Base-by-base conservation (phyloP, 176 grass and related monocot genomes). In the Oryza australiensis region DNA sequence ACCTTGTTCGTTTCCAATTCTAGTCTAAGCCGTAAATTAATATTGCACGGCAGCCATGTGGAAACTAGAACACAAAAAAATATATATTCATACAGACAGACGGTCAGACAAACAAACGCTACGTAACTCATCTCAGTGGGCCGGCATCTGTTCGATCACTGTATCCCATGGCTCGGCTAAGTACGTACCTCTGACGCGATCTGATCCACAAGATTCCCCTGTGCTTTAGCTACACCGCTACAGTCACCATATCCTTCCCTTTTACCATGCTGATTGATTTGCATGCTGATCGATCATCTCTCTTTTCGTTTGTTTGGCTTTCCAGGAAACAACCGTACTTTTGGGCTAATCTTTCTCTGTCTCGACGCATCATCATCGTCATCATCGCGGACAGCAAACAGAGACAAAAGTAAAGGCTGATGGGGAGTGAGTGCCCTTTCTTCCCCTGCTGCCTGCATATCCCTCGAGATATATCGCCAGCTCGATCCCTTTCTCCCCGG, bases 391-490 rank as follows among this genome's bases (percentile, higher is more conserved):
- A 46, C 45, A 35, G 2, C 34, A 59, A 51, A 79, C 46, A 43
- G 45, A 62, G 78, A 82, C 78, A 82, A 89, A 89, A 89, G 66
- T 45, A 16, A 72, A 81, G 27, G 57, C 57, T 73, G 73, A 75
- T 62, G 30, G 43, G 53, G 27, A 33, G 30, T 24, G 55, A n/a
- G n/a, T 24, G 55, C 12, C 38, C 32, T 16, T 27, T 49, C 1
- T 20, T 12, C 15, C 3, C 5, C 0, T 22, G 51, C 16, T 55
- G 51, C 51, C 51, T 55, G 51, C 51, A 55, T 22, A 55, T 55
- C 16, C 16, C 46, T 18, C 8, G 18, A 37, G 2, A 55, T 18
- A 7, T 2, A 53, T 53, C 14, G 18, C 20, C 48, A 53, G 13
- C 55, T 20, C 43, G 43, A 46, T 15, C 32, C 32, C 43, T 88